Percentiles rank a stretch among this genome's conserved stretches.
Conservation (phyloP, 257 asterid species). For the Plantago major region DNA sequence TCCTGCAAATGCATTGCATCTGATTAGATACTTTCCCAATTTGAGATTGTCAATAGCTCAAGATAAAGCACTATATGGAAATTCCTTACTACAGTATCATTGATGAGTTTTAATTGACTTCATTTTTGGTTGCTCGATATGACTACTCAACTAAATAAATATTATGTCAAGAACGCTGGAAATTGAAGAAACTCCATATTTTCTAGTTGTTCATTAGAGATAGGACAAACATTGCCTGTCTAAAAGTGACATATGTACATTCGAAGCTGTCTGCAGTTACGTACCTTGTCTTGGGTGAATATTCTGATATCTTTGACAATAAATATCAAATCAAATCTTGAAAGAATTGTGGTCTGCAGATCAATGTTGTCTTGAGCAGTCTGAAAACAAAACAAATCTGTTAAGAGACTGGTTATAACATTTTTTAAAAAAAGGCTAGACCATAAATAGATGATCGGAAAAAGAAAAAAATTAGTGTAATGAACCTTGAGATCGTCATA, state of each 20-base stretch:
- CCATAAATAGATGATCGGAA: too few relatives aligned
- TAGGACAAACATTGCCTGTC: neutral
- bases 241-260: neutral
- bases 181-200: neutral
- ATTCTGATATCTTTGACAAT: conserved; percentile 90
- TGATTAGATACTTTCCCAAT: conserved; percentile 21
- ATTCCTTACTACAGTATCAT: neutral
- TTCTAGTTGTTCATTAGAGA: neutral
- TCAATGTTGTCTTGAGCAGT: conserved; percentile 99
- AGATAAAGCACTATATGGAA: neutral
- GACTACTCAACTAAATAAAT: neutral
- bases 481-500: conserved; percentile 94
- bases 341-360: conserved; percentile 96
- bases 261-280: conserved; percentile 1
- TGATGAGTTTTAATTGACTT: neutral
- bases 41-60: conserved; percentile 13
- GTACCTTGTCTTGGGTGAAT: conserved; percentile 94
- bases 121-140: neutral
- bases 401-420: conserved; percentile 20
- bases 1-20: conserved; percentile 40
- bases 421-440: conserved; percentile 11
- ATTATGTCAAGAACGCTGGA: neutral
- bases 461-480: neutral
- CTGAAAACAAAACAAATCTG: conserved; percentile 41
- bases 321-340: conserved; percentile 92